Conservation (phyloP, 2,329 filamentous ascomycete species). For the Nannizziopsis arthrosporioides region DNA sequence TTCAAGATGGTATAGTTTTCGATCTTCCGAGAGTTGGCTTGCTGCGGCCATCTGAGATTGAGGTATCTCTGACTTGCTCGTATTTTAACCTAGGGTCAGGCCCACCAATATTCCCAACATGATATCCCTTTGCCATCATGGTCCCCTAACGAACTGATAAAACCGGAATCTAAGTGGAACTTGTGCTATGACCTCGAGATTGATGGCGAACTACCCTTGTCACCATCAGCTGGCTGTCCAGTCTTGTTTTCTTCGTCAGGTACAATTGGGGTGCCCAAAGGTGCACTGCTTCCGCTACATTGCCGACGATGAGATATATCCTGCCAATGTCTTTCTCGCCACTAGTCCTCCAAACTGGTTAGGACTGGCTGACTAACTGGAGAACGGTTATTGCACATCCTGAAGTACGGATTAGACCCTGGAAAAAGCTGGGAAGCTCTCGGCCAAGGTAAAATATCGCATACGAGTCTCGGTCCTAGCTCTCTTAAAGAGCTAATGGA, state of each 20-base stretch:
- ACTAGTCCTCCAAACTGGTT: constrained; percentile 8
- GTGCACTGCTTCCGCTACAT: constrained; percentile 22
- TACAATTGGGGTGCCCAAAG: constrained; percentile 37
- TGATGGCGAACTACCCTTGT: not conserved
- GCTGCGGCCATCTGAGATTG: no score
- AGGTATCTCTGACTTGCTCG: no score
- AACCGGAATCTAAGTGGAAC: no score
- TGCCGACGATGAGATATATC: not conserved
- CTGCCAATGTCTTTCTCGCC: constrained; percentile 1
- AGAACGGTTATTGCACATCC: constrained; percentile 1
- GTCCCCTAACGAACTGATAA: no score
- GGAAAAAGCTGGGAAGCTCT: constrained; percentile 5
- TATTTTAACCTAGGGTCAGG: no score
- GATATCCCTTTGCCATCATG: no score
- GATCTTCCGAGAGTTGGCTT: no score
- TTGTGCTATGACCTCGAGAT: not conserved
- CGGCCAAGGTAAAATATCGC: not conserved
- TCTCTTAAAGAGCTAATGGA: constrained; percentile 7
- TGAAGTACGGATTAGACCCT: not conserved
- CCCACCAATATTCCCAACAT: no score
- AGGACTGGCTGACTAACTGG: constrained; percentile 1
- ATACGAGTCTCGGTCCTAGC: not conserved
- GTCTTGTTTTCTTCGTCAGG: constrained; percentile 40
- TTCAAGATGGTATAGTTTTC: no score
- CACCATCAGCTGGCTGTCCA: constrained; percentile 16